Evolutionary conservation across 2,329 filamentous ascomycete species (phyloP).

Genomic region (Harringtonia aguacate): DNA sequence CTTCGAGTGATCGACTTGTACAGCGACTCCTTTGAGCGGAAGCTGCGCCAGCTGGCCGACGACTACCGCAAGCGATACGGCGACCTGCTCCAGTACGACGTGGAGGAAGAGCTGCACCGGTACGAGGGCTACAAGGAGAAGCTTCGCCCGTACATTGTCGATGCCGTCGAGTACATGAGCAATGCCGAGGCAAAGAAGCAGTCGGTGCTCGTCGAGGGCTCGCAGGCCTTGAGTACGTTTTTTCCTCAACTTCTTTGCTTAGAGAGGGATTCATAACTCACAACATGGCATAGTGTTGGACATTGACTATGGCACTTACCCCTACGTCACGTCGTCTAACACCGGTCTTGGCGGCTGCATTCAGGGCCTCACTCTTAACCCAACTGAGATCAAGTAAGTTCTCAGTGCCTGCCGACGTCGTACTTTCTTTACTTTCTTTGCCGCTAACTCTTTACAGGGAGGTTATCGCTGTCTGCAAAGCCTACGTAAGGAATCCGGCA

Average conservation of each 20-base stretch:
- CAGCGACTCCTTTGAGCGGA: conserved; percentile 55
- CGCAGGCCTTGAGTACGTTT: conserved; percentile 16
- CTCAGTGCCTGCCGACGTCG: too few relatives aligned
- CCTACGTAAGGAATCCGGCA: conserved; percentile 34
- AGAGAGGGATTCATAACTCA: not conserved
- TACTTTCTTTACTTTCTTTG: not conserved
- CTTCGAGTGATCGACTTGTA: conserved; percentile 59
- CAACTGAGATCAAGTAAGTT: conserved; percentile 6
- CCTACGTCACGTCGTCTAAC: conserved; percentile 46
- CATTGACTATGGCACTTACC: conserved; percentile 49
- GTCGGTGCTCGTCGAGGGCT: conserved; percentile 52
- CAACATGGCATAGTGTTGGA: conserved; percentile 34
- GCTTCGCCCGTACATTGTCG: conserved; percentile 52
- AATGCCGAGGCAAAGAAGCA: conserved; percentile 39
- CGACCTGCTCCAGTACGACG: conserved; percentile 45
- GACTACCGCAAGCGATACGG: conserved; percentile 62
- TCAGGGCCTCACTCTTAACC: conserved; percentile 19
- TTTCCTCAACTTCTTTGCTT: not conserved
- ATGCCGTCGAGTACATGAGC: conserved; percentile 44
- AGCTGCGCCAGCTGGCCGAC: conserved; percentile 48
- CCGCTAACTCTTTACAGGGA: conserved; percentile 20
- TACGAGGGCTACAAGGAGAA: conserved; percentile 49
- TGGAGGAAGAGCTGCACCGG: conserved; percentile 55
- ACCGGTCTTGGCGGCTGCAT: conserved; percentile 42
- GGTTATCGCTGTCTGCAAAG: conserved; percentile 54